Evolutionary conservation across 164 flowering plant genomes (phyloP).

Genomic region (Magnolia kwangsiensis): DNA sequence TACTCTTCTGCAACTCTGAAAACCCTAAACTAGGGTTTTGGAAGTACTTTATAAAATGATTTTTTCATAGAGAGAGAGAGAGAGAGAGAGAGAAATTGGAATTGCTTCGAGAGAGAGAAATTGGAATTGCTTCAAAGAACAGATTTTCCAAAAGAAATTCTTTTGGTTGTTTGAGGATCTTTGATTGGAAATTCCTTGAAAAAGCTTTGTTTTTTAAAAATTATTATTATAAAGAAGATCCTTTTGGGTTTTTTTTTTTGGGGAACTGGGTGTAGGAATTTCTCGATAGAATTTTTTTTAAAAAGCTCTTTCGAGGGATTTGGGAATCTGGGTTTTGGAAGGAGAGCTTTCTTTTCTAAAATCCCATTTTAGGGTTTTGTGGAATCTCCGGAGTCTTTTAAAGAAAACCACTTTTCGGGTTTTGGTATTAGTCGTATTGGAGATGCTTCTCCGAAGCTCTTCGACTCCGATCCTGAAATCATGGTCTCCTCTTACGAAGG

Average conservation of each 20-base stretch:
- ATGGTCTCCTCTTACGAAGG: slow-evolving; percentile 2
- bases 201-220: not conserved
- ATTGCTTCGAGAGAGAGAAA: not conserved
- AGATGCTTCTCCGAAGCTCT: slow-evolving; percentile 15
- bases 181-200: not conserved
- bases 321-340: not conserved
- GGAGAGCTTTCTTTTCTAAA: not conserved
- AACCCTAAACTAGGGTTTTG: not conserved
- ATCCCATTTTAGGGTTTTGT: not conserved
- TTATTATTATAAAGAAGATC: too few species aligned
- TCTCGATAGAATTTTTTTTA: not conserved
- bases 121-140: not conserved
- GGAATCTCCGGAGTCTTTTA: not conserved
- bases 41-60: not conserved
- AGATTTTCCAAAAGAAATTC: too few species aligned
- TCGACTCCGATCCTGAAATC: slow-evolving; percentile 7
- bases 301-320: not conserved
- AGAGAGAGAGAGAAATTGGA: not conserved
- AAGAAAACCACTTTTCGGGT: not conserved
- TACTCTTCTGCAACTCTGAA: not conserved
- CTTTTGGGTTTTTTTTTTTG: too few species aligned
- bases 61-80: not conserved
- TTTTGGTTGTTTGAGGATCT: not conserved
- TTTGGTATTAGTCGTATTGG: not conserved
- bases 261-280: not conserved